Conservation (phyloP, 192 early-diverging fungal genomes). For the Helicostylum pulchrum region DNA sequence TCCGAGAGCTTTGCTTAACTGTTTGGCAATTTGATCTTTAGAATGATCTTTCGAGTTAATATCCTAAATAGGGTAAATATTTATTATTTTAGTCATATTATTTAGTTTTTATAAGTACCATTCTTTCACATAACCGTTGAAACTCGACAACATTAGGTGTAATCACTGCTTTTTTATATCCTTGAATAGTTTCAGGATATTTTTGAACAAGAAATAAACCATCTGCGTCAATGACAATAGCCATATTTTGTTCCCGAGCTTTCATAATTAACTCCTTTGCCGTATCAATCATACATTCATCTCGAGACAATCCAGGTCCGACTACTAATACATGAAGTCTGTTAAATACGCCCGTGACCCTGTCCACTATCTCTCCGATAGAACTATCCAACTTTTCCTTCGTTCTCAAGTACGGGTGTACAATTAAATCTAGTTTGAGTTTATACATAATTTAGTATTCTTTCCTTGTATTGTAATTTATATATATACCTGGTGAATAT, state of each 20-base stretch:
- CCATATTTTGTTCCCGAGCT: conserved; percentile 58
- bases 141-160: conserved; percentile 93
- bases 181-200: conserved; percentile 64
- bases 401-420: conserved; percentile 79
- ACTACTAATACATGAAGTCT: conserved; percentile 83
- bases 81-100: no score
- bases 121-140: conserved; percentile 63
- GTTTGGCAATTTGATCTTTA: conserved; percentile 36
- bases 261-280: conserved; percentile 65
- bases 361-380: conserved; percentile 38
- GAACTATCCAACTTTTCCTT: conserved; percentile 7
- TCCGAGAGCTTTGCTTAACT: conserved; percentile 65
- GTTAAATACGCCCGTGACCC: conserved; percentile 50
- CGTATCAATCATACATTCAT: conserved; percentile 61
- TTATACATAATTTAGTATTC: no score
- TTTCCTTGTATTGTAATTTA: no score
- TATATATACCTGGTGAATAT: conserved; percentile 43
- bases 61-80: conserved; percentile 12
- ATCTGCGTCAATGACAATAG: conserved; percentile 94
- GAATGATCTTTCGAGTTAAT: conserved; percentile 28
- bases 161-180: conserved; percentile 71
- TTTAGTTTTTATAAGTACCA: conserved; percentile 18
- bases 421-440: conserved; percentile 69
- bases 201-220: conserved; percentile 74
- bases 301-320: conserved; percentile 89